Conservation (phyloP, 2,329 filamentous ascomycete species). For the Calonectria multiphialidica region DNA sequence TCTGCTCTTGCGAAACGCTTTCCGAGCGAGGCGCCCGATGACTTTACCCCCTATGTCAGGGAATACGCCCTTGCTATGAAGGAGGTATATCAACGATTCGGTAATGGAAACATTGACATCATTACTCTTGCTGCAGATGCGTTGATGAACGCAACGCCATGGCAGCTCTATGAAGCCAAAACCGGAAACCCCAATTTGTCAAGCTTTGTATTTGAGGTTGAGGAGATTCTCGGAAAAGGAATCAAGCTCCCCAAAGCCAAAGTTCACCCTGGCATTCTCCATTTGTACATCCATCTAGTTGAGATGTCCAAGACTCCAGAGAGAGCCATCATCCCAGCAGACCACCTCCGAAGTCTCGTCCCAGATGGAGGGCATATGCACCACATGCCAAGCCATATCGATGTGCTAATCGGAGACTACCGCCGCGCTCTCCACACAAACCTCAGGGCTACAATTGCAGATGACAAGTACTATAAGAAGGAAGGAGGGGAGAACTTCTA, state of each 20-base stretch:
- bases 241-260: conserved; percentile 53
- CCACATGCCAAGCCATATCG: conserved; percentile 83
- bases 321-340: conserved; percentile 68
- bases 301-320: conserved; percentile 79
- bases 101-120: conserved; percentile 53
- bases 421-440: conserved; percentile 75
- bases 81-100: conserved; percentile 46
- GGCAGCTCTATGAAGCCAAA: conserved; percentile 56
- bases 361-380: conserved; percentile 78
- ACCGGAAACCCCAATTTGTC: conserved; percentile 45
- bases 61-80: conserved; percentile 54
- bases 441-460: conserved; percentile 73
- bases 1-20: conserved; percentile 72
- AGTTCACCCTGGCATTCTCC: conserved; percentile 79
- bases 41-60: conserved; percentile 52
- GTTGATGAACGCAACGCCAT: conserved; percentile 61
- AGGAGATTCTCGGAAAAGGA: conserved; percentile 53
- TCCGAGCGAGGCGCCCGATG: conserved; percentile 47
- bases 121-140: conserved; percentile 53
- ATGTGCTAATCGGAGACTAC: conserved; percentile 77
- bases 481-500: conserved; percentile 78
- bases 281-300: conserved; percentile 82
- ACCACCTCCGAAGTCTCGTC: conserved; percentile 72
- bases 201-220: conserved; percentile 44
- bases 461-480: conserved; percentile 72